Conservation (phyloP, 2,329 filamentous ascomycete species). For the Cladosporium sp. region DNA sequence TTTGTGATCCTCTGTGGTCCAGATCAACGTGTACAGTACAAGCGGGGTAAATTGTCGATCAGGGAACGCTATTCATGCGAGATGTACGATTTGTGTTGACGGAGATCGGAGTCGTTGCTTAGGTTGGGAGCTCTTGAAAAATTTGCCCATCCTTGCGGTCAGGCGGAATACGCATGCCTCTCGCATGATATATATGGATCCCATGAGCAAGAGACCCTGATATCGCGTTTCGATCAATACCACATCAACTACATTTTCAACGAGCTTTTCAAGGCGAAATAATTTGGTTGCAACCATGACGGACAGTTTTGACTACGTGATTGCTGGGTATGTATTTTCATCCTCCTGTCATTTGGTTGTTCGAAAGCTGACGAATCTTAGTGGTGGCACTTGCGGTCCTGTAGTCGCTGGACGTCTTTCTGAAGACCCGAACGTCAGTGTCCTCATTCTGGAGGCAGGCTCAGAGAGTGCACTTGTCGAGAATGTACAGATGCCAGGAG, state of each 20-base stretch:
- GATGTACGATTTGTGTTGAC: not conserved
- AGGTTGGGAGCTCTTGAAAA: not conserved
- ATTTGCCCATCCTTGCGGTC: not conserved
- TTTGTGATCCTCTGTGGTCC: not conserved
- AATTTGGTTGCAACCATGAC: slow-evolving; percentile 21
- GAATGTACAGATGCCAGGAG: slow-evolving; percentile 50
- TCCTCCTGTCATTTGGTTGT: not conserved
- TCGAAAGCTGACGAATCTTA: slow-evolving; percentile 17
- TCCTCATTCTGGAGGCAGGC: slow-evolving; percentile 34
- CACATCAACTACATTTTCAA: not conserved
- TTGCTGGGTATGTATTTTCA: slow-evolving; percentile 30
- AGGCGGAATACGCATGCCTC: not conserved
- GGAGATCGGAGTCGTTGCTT: not conserved
- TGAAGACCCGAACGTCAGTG: slow-evolving; percentile 30
- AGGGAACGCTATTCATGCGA: not conserved
- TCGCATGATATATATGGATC: not conserved
- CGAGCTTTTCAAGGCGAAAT: not conserved
- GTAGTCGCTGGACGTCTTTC: slow-evolving; percentile 32
- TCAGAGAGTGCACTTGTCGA: slow-evolving; percentile 42
- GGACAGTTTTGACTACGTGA: slow-evolving; percentile 32
- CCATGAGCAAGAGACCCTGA: not conserved
- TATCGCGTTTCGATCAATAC: too few relatives aligned
- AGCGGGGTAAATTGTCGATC: not conserved
- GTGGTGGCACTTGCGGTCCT: slow-evolving; percentile 32
- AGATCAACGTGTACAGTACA: not conserved